These are phyloP conservation scores for Barnettozyma californica DNA, from an alignment of 805 yeast species.

Conservation along the genomic window DNA sequence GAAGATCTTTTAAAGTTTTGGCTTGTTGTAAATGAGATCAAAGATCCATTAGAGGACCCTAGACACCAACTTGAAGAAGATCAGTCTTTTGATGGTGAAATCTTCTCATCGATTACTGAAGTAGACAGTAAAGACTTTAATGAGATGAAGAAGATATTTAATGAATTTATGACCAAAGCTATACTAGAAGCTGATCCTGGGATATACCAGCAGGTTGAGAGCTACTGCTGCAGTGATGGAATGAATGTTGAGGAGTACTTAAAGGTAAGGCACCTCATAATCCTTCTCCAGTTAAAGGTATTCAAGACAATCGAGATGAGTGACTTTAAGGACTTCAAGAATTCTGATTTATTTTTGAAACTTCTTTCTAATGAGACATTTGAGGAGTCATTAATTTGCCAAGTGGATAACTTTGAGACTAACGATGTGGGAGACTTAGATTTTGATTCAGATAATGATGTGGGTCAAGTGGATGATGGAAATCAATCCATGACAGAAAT, in stretches of 20 bases:
- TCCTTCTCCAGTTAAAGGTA: constrained; percentile 51
- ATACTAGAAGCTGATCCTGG: constrained; percentile 27
- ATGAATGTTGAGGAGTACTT: constrained; percentile 31
- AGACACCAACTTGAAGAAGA: constrained; percentile 27
- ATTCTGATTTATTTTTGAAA: constrained; percentile 50
- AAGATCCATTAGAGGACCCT: constrained; percentile 60
- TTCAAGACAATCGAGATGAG: constrained; percentile 44
- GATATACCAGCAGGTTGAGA: constrained; percentile 31
- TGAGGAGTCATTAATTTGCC: constrained; percentile 23
- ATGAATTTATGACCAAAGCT: constrained; percentile 34
- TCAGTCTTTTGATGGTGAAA: constrained; percentile 9
- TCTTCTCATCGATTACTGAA: not conserved
- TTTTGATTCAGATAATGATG: not conserved
- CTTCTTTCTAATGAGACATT: constrained; percentile 42
- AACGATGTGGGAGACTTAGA: constrained; percentile 1
- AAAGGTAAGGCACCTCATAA: constrained; percentile 54
- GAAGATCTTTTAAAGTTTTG: constrained; percentile 53
- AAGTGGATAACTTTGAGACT: constrained; percentile 20
- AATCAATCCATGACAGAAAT: constrained; percentile 24
- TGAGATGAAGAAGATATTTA: constrained; percentile 48
- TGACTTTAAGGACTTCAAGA: constrained; percentile 56
- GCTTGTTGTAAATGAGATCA: constrained; percentile 59
- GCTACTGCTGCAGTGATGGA: constrained; percentile 28
- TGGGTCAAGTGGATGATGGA: not conserved
- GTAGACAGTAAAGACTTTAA: constrained; percentile 35